Evolutionary conservation across 1,139 yeast species (phyloP).

Genomic region (Yamadazyma atlantica): DNA sequence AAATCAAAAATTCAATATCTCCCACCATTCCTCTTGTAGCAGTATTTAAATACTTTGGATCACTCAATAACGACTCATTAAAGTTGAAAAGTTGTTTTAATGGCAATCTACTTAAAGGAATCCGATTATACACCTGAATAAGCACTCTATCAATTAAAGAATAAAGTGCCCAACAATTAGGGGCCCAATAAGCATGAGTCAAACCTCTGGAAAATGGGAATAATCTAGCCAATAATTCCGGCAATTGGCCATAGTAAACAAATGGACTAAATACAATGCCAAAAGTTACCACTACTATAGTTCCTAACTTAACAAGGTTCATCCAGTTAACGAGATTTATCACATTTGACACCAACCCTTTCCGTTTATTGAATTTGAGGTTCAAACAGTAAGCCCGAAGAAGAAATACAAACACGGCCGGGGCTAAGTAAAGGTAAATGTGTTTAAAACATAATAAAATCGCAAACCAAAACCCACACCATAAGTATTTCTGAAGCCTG

Average conservation of each 20-base stretch:
- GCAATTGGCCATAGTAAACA: slow-evolving; percentile 58
- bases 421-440: slow-evolving; percentile 89
- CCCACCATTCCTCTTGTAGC: slow-evolving; percentile 91
- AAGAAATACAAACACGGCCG: slow-evolving; percentile 83
- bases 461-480: slow-evolving; percentile 74
- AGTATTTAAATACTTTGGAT: slow-evolving; percentile 29
- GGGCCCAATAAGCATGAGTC: slow-evolving; percentile 99
- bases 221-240: slow-evolving; percentile 64
- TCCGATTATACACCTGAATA: slow-evolving; percentile 46
- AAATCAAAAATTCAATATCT: slow-evolving; percentile 75
- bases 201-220: slow-evolving; percentile 95
- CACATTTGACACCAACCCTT: slow-evolving; percentile 22
- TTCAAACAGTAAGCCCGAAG: slow-evolving; percentile 68
- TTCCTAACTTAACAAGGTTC: slow-evolving; percentile 60
- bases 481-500: slow-evolving; percentile 52
- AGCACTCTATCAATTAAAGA: slow-evolving; percentile 79
- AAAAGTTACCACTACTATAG: slow-evolving; percentile 64
- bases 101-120: slow-evolving; percentile 46
- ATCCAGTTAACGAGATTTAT: slow-evolving; percentile 53
- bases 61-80: slow-evolving; percentile 25
- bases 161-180: slow-evolving; percentile 94
- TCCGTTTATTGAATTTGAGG: slow-evolving; percentile 32
- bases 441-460: slow-evolving; percentile 88
- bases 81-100: slow-evolving; percentile 34
- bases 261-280: slow-evolving; percentile 80